Evolutionary conservation across 2,329 filamentous ascomycete species (phyloP).

Genomic region (Hypoxylon rubiginosum): DNA sequence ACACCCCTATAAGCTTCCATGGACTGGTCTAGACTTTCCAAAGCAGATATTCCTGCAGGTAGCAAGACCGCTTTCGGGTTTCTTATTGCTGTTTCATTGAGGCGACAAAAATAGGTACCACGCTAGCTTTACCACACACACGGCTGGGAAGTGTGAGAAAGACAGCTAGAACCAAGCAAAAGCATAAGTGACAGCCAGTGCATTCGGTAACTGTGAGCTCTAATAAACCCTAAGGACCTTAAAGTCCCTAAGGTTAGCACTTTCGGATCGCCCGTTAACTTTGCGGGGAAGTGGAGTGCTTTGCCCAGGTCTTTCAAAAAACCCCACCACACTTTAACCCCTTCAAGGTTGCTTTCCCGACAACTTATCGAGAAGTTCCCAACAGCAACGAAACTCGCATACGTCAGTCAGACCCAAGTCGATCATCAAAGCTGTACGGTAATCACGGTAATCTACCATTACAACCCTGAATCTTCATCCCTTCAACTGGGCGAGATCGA

Average conservation of each 20-base stretch:
- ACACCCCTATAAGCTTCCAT: not conserved
- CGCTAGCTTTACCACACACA: not conserved
- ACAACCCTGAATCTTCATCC: constrained; percentile 31
- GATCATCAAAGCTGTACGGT: constrained; percentile 17
- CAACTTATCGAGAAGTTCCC: constrained; percentile 17
- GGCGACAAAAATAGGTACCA: not conserved
- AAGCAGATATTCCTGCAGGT: not conserved
- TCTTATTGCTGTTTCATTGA: not conserved
- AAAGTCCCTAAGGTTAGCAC: too few species aligned
- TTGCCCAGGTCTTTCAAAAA: not conserved
- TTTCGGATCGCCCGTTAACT: too few species aligned
- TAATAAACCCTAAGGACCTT: too few species aligned
- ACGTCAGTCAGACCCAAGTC: constrained; percentile 24
- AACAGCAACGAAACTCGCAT: constrained; percentile 28
- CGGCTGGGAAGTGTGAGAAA: too few species aligned
- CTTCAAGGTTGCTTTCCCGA: constrained; percentile 18
- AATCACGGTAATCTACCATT: constrained; percentile 34
- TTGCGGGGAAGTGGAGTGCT: constrained; percentile 43
- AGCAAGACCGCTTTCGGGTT: not conserved
- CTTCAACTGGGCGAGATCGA: not conserved
- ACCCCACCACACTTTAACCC: constrained; percentile 2
- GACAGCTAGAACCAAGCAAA: not conserved
- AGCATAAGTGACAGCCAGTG: not conserved
- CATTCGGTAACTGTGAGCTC: not conserved
- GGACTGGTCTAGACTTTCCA: not conserved